Base-by-base conservation (phyloP, 805 yeast genomes). In the Komagataella pseudopastoris region DNA sequence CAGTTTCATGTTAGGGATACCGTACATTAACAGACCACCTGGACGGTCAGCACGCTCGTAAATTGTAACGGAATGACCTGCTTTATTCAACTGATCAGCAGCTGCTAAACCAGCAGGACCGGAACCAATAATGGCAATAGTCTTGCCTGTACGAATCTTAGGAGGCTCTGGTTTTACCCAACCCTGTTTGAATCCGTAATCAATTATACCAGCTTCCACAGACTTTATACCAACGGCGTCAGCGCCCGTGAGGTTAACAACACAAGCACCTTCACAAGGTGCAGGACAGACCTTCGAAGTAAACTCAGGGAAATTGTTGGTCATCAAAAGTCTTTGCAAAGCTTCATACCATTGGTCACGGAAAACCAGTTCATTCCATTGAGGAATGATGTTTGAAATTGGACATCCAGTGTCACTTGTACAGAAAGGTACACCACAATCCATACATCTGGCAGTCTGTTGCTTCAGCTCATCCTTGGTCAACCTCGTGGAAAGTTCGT, bases 401-500 rank as follows among this genome's bases (percentile, higher is more conserved):
- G 99, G 99, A 73, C 99, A 91, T 54, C 99, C 99, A 47, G 96
- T 86, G 68, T 91, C 98, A 49, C 96, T 85, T 63, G 91, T 95
- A 76, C 99, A 91, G 80, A 91, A 91, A 53, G 99, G 99, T 60
- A 93, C 95, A 75, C 99, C 99, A 76, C 99, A 91, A 71, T 91
- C 98, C 96, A 93, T 91, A 77, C 99, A 91, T 69, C 99, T 81
- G 14, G 98, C 96, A 53, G 98, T 87, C 73, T 91, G 97, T 65
- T 77, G 79, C 65, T 82, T 79, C 62, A 91, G 83, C 58, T 93
- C 98, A 50, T 85, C 89, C 69, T 87, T 85, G 52, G 88, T 74
- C 59, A 91, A 74, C 52, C 96, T 80, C 12, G 80, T 70, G 10
- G 95, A 81, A 66, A 91, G 76, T 70, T 91, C 98, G 57, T 84